Conservation (phyloP, 2,329 filamentous ascomycete species). For the Arthrobotrys sinensis region DNA sequence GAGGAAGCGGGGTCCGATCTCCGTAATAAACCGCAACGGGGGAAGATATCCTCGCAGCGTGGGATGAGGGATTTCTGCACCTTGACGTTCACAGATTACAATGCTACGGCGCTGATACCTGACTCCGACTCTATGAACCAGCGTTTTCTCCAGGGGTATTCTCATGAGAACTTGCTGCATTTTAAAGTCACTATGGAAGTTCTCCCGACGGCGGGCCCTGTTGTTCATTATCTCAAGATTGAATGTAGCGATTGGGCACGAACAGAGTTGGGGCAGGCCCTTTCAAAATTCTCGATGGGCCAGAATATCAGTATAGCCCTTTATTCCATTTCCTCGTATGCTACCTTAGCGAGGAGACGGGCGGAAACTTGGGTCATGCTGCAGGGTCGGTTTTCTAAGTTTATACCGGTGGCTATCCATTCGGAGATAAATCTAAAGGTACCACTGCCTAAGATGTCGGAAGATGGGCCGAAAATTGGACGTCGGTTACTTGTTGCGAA, state of each 20-base stretch:
- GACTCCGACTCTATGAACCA: not conserved
- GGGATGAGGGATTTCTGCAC: conserved; percentile 21
- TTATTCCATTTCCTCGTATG: conserved; percentile 46
- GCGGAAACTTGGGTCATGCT: conserved; percentile 38
- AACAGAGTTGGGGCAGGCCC: conserved; percentile 19
- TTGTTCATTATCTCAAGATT: conserved; percentile 21
- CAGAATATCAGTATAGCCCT: conserved; percentile 41
- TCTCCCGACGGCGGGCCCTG: not conserved
- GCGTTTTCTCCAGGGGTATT: conserved; percentile 35
- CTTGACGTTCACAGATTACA: conserved; percentile 26
- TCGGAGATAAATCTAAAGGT: not conserved
- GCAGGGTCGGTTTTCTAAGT: conserved; percentile 22
- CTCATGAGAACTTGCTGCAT: conserved; percentile 45
- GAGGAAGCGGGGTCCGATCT: not conserved
- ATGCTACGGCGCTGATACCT: not conserved
- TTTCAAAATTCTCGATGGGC: conserved; percentile 30
- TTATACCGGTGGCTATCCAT: not conserved
- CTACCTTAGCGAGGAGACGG: conserved; percentile 24
- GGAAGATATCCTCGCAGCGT: conserved; percentile 1
- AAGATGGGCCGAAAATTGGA: not conserved
- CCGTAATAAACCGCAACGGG: not conserved
- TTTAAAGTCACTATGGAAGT: conserved; percentile 35
- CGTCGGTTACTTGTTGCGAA: conserved; percentile 38
- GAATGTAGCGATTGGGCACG: conserved; percentile 53
- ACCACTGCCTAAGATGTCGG: no score